Conservation (phyloP, 768 basidiomycete species). For the Imleria badia region DNA sequence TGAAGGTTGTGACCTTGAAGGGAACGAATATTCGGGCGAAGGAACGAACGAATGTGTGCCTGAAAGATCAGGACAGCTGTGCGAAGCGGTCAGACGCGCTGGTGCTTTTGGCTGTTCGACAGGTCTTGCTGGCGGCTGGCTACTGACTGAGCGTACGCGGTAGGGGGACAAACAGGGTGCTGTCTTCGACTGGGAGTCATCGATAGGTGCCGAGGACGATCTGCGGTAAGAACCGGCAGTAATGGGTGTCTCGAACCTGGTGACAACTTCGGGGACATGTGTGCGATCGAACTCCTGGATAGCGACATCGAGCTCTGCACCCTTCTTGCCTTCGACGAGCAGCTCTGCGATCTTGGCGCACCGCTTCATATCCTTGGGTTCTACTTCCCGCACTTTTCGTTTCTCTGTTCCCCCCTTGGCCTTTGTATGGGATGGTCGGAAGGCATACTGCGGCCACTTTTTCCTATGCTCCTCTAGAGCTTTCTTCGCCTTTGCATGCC, state of each 20-base stretch:
- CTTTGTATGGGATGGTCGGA: slow-evolving; percentile 56
- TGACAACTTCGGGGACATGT: slow-evolving; percentile 59
- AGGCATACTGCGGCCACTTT: slow-evolving; percentile 70
- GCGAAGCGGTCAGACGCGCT: slow-evolving; percentile 11
- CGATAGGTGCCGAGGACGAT: slow-evolving; percentile 60
- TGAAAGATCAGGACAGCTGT: slow-evolving; percentile 33
- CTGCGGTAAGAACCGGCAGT: slow-evolving; percentile 70
- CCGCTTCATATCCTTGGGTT: slow-evolving; percentile 55
- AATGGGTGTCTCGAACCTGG: slow-evolving; percentile 71
- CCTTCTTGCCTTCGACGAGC: slow-evolving; percentile 65
- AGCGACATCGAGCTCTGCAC: slow-evolving; percentile 57
- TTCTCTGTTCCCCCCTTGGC: slow-evolving; percentile 31
- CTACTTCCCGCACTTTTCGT: slow-evolving; percentile 37
- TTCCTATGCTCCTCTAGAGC: slow-evolving; percentile 74
- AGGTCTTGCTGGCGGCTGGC: slow-evolving; percentile 17
- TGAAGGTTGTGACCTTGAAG: slow-evolving; percentile 43
- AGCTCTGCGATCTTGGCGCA: slow-evolving; percentile 68
- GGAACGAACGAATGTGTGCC: slow-evolving; percentile 36
- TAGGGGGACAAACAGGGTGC: slow-evolving; percentile 22
- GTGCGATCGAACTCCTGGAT: slow-evolving; percentile 58
- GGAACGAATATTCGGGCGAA: slow-evolving; percentile 26
- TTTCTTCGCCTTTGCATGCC: slow-evolving; percentile 74
- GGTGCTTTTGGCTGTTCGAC: slow-evolving; percentile 1
- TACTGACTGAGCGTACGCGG: slow-evolving; percentile 25
- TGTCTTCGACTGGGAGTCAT: slow-evolving; percentile 38